phyloP scores from a whole-genome alignment of 352 stramenopile species.

The Peronospora tabacina region DNA sequence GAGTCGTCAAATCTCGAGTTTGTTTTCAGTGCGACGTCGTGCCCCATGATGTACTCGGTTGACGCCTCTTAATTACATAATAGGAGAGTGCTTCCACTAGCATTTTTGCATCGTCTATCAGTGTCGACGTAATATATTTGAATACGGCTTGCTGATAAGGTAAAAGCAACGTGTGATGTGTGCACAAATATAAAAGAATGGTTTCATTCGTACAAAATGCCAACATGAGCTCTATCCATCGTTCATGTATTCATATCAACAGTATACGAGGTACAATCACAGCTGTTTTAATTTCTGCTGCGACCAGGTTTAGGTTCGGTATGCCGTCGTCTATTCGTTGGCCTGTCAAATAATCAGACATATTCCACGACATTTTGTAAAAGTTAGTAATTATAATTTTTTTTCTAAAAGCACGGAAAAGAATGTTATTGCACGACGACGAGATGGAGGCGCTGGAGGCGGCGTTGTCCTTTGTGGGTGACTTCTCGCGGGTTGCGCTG shows the following conservation, averaged over 20 bases:
- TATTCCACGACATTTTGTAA: slow-evolving; percentile 6
- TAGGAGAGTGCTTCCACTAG: slow-evolving; percentile 39
- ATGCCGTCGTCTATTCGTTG: background rate
- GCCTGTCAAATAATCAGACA: slow-evolving; percentile 16
- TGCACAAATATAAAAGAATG: too few relatives aligned
- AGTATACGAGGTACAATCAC: too few relatives aligned
- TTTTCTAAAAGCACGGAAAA: background rate
- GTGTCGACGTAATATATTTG: background rate
- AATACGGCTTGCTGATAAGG: too few relatives aligned
- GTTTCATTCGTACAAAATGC: too few relatives aligned
- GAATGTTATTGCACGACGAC: slow-evolving; percentile 30
- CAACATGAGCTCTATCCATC: too few relatives aligned
- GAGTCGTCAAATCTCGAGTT: slow-evolving; percentile 4
- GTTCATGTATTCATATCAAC: too few relatives aligned
- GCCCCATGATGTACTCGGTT: slow-evolving; percentile 23
- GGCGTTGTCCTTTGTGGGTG: slow-evolving; percentile 31
- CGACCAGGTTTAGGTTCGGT: too few relatives aligned
- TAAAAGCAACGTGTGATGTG: too few relatives aligned
- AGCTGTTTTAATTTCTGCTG: too few relatives aligned
- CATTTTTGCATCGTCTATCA: slow-evolving; percentile 12
- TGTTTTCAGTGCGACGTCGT: slow-evolving; percentile 6
- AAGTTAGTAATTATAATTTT: slow-evolving; percentile 3
- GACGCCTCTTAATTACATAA: slow-evolving; percentile 35
- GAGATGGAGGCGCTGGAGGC: slow-evolving; percentile 33
- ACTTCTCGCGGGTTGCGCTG: slow-evolving; percentile 15